Base-by-base conservation (phyloP, 2,329 filamentous ascomycete genomes). In the Pestalotiopsis sp. region DNA sequence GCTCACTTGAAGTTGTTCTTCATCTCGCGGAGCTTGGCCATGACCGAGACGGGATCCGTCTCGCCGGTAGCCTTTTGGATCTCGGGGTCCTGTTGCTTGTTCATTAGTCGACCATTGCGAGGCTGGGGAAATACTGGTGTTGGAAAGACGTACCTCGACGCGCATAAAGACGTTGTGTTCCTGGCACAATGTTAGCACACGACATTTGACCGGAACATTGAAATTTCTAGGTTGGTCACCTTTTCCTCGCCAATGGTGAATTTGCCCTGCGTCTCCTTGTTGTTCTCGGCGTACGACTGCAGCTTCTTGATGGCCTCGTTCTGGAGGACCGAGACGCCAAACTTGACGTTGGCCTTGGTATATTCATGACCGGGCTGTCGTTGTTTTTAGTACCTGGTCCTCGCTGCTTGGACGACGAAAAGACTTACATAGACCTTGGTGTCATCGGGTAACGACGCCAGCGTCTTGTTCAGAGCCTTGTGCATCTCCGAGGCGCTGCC, bases 191-290 rank as follows among this genome's bases (percentile, higher is more conserved):
- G 13, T 25, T 25, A 49, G 45, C 11, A 65, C 11, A 9, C 7
- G 11, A 11, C n/a, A 20, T 11, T 9, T 31, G 27, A 20, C n/a
- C 9, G 20, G 17, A 25, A 12, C n/a, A 0, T 17, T 31, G n/a
- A 65, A 17, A n/a, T 25, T 49, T 23, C 20, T 7, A 4, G 17
- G 25, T 17, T 11, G 49, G 81, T 68, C 80, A 93, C 93, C 91
- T 98, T 98, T 82, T 99, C 96, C 77, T 99, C 94, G 0, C 92
- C 95, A 80, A 99, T 98, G 0, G 95, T 99, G 75, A 97, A 98
- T 77, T 94, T 93, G 61, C 96, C 96, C 79, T 97, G 95, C 1
- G 96, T 98, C 82, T 98, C 88, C 81, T 91, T 85, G 80, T 98
- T 95, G 69, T 87, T 85, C 67, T 93, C 89, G 1, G 93, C 92